These are phyloP conservation scores for Tricholoma saponaceum DNA, from an alignment of 768 basidiomycete species.

Conservation along the genomic window DNA sequence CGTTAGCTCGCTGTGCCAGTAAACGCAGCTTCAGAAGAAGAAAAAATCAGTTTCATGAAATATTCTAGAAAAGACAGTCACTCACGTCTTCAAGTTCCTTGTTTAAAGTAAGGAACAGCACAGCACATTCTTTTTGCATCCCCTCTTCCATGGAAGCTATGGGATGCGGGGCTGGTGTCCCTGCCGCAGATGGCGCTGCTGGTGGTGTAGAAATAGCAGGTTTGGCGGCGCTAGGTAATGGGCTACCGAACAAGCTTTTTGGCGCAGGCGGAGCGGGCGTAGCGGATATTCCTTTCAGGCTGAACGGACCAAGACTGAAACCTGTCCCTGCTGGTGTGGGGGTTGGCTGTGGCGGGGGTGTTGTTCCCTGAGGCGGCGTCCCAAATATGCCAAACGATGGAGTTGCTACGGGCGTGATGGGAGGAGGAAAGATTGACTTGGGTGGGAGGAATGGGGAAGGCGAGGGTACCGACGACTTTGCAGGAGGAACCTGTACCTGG, in stretches of 20 bases:
- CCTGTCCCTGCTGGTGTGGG: background rate
- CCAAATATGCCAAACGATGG: background rate
- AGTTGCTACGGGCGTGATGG: background rate
- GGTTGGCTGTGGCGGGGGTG: background rate
- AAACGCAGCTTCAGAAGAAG: conserved; percentile 35
- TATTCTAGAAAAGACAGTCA: conserved; percentile 7
- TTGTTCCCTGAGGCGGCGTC: background rate
- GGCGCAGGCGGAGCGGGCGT: conserved; percentile 1
- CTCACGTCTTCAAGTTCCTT: conserved; percentile 60
- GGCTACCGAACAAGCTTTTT: conserved; percentile 6
- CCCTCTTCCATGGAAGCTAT: conserved; percentile 46
- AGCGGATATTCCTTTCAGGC: conserved; percentile 4
- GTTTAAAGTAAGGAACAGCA: conserved; percentile 41
- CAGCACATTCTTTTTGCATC: conserved; percentile 62
- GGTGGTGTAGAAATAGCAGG: conserved; percentile 5
- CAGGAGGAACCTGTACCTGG: background rate
- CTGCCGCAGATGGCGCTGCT: background rate
- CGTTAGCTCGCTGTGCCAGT: conserved; percentile 33
- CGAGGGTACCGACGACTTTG: background rate
- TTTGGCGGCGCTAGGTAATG: conserved; percentile 6
- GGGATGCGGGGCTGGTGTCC: background rate
- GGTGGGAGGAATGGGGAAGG: background rate
- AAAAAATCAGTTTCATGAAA: background rate
- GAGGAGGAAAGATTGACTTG: background rate
- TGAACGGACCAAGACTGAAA: conserved; percentile 1